Percentiles rank a stretch among this genome's conserved stretches.
Conservation (phyloP, 148 eudicot genomes). For the Silene uniflora region DNA sequence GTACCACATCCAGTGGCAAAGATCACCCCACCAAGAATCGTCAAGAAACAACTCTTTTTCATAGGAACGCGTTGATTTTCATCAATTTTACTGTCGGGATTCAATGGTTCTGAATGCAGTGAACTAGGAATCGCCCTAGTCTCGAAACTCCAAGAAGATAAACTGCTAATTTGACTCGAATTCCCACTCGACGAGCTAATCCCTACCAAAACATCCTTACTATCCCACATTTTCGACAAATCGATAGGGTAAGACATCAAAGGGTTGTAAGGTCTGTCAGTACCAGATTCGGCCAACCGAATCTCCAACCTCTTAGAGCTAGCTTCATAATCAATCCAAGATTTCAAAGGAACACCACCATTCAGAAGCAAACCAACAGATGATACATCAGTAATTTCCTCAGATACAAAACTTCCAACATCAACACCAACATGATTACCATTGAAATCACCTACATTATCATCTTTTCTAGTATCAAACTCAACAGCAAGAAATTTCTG, state of each 20-base stretch:
- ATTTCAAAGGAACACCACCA: conserved; percentile 40
- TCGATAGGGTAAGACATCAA: conserved; percentile 47
- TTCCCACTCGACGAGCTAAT: conserved; percentile 52
- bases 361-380: conserved; percentile 36
- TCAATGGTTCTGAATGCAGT: conserved; percentile 57
- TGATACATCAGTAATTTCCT: conserved; percentile 42
- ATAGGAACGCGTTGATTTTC: conserved; percentile 17
- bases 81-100: conserved; percentile 10
- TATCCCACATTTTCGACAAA: conserved; percentile 52
- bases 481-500: conserved; percentile 47
- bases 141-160: conserved; percentile 58
- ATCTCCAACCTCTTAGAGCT: conserved; percentile 61
- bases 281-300: conserved; percentile 44
- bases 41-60: conserved; percentile 35
- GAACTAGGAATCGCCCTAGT: conserved; percentile 44
- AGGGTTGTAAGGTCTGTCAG: conserved; percentile 41
- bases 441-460: conserved; percentile 40
- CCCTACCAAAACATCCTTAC: conserved; percentile 55
- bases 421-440: conserved; percentile 56
- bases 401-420: conserved; percentile 44
- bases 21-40: conserved; percentile 48
- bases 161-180: conserved; percentile 37
- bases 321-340: conserved; percentile 80
- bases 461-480: conserved; percentile 40
- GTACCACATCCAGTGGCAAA: conserved; percentile 58